Conservation (phyloP, 257 asterid species). For the Osmanthus fragrans region DNA sequence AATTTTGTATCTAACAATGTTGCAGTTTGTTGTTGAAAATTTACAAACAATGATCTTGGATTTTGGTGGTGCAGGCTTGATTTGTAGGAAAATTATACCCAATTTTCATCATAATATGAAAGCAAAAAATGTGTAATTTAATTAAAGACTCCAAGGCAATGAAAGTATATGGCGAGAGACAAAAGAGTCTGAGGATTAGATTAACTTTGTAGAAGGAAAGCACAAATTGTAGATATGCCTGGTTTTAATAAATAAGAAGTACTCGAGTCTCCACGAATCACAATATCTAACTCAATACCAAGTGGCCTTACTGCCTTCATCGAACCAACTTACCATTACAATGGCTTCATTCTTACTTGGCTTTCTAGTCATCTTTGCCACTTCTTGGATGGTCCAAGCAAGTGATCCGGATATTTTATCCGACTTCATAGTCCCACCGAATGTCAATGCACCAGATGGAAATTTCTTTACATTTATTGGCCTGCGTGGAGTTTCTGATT, state of each 20-base stretch:
- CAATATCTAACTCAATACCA: neutral
- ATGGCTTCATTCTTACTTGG: neutral
- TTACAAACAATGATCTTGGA: neutral
- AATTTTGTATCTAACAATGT: neutral
- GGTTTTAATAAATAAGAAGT: neutral
- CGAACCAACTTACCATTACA: neutral
- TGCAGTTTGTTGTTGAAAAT: neutral
- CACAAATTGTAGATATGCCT: neutral
- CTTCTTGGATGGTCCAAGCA: slow-evolving; percentile 6
- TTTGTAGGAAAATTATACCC: no score
- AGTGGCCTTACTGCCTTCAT: neutral
- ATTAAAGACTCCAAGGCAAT: no score
- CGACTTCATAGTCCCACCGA: neutral
- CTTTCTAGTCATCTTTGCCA: neutral
- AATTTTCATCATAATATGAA: no score
- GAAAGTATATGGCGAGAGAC: no score
- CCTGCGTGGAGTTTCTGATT: neutral
- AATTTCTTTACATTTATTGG: slow-evolving; percentile 1
- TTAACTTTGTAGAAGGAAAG: no score
- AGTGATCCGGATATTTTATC: slow-evolving; percentile 1
- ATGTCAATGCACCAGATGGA: neutral
- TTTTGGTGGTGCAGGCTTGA: neutral
- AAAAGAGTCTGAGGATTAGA: no score
- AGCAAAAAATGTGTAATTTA: no score
- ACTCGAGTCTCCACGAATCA: neutral